Percentiles rank a stretch among this genome's conserved stretches.
Conservation (phyloP, 768 basidiomycete genomes). For the Boletus reticulatus region DNA sequence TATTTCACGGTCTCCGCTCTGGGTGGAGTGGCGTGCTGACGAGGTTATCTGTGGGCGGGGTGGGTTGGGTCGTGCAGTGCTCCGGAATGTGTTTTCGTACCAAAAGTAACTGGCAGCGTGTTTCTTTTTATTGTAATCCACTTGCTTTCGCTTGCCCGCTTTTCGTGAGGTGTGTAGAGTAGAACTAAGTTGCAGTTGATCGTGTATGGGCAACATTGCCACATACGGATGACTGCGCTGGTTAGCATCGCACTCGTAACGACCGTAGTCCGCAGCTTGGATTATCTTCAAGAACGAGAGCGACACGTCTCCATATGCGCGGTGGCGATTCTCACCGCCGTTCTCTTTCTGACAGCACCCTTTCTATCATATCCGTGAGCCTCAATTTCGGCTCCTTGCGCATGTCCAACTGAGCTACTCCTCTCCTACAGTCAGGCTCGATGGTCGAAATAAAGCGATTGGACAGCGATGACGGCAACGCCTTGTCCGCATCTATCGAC, state of each 20-base stretch:
- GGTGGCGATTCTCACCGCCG: conserved; percentile 17
- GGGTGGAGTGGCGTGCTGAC: conserved; percentile 5
- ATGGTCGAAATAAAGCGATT: conserved; percentile 76
- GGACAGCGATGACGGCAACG: conserved; percentile 15
- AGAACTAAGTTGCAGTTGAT: not conserved
- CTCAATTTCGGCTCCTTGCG: not conserved
- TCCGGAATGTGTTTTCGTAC: conserved; percentile 96
- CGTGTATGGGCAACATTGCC: conserved; percentile 8
- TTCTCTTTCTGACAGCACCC: conserved; percentile 42
- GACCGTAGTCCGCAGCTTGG: conserved; percentile 7
- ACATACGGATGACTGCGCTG: conserved; percentile 21
- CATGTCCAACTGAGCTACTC: conserved; percentile 6
- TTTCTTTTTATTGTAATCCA: conserved; percentile 19
- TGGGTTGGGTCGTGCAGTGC: conserved; percentile 60
- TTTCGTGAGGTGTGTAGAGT: not conserved
- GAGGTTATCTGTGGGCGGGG: not conserved
- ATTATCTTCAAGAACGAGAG: not conserved
- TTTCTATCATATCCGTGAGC: conserved; percentile 51
- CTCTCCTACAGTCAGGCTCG: conserved; percentile 41
- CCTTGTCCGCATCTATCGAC: conserved; percentile 24
- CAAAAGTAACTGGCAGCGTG: conserved; percentile 62
- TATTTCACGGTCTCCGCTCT: not conserved
- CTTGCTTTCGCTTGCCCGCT: not conserved
- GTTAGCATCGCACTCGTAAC: not conserved
- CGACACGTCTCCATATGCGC: conserved; percentile 13